Conservation (phyloP, 495 filamentous ascomycete genomes). For the Collariella sp. region DNA sequence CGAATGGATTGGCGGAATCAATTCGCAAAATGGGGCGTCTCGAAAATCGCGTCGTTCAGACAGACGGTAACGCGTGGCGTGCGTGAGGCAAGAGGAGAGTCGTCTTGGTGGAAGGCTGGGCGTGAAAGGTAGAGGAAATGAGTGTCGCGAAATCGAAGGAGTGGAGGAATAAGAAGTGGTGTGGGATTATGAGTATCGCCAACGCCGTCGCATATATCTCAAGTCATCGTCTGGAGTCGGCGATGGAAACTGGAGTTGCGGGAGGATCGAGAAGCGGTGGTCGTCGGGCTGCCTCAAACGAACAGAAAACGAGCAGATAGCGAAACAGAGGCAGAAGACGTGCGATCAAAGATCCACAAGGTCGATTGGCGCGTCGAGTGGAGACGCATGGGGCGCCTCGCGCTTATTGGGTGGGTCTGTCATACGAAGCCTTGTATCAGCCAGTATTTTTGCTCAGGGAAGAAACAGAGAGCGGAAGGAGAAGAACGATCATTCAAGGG, state of each 20-base stretch:
- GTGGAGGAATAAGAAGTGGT: not conserved
- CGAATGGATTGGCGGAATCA: not conserved
- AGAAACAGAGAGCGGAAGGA: too few species aligned
- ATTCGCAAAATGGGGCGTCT: too few species aligned
- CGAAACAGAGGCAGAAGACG: not conserved
- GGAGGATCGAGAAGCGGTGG: not conserved
- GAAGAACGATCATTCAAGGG: too few species aligned
- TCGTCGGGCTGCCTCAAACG: too few species aligned
- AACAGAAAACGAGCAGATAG: too few species aligned
- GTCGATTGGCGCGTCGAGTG: not conserved
- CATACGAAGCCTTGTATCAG: too few species aligned
- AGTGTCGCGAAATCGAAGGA: conserved; percentile 2
- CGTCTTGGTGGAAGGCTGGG: not conserved
- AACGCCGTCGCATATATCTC: conserved; percentile 3
- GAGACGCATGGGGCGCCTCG: not conserved
- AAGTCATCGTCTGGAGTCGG: conserved; percentile 9
- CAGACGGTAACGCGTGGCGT: not conserved
- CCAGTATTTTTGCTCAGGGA: too few species aligned
- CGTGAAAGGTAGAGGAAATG: not conserved
- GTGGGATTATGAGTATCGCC: not conserved
- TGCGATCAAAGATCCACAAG: not conserved
- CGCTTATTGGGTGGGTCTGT: not conserved
- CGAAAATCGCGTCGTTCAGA: not conserved
- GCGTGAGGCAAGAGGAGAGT: not conserved
- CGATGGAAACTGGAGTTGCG: not conserved